Evolutionary conservation across 371 early-diverging fungal genomes (phyloP).

Genomic region (Phascolomyces articulosus): DNA sequence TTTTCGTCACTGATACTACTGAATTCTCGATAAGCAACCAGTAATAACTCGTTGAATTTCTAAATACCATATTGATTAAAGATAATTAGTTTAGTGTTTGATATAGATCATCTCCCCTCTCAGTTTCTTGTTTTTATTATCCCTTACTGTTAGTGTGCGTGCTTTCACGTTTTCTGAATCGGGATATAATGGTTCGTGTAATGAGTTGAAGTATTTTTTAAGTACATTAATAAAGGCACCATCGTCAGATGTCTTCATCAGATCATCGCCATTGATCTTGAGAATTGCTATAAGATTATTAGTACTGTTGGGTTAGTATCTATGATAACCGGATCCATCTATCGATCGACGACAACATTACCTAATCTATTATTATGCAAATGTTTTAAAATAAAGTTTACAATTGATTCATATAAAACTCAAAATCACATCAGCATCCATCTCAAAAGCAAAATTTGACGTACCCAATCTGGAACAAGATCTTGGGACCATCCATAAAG

Average conservation of each 20-base stretch:
- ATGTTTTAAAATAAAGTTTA: no score
- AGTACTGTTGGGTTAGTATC: no score
- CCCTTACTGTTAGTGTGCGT: constrained; percentile 57
- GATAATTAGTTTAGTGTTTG: no score
- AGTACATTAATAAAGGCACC: constrained; percentile 86
- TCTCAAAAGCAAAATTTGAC: no score
- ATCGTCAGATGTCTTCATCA: constrained; percentile 87
- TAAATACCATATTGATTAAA: no score
- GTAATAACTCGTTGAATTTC: constrained; percentile 90
- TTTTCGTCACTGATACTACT: constrained; percentile 77
- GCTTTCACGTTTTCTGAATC: constrained; percentile 51
- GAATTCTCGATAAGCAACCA: constrained; percentile 92
- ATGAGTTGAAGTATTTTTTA: constrained; percentile 72
- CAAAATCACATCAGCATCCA: no score
- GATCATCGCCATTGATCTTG: constrained; percentile 88
- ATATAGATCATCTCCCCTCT: no score
- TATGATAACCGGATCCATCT: no score
- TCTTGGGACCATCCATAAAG: constrained; percentile 93
- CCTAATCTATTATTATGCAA: constrained; percentile 79
- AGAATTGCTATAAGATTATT: constrained; percentile 85
- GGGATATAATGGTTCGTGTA: constrained; percentile 70
- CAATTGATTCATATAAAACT: no score
- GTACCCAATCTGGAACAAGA: constrained; percentile 91
- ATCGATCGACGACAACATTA: constrained; percentile 21
- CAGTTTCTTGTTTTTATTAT: not conserved